Evolutionary conservation across 2,329 filamentous ascomycete genomes (phyloP).

Genomic region (Salinomyces thailandicus): DNA sequence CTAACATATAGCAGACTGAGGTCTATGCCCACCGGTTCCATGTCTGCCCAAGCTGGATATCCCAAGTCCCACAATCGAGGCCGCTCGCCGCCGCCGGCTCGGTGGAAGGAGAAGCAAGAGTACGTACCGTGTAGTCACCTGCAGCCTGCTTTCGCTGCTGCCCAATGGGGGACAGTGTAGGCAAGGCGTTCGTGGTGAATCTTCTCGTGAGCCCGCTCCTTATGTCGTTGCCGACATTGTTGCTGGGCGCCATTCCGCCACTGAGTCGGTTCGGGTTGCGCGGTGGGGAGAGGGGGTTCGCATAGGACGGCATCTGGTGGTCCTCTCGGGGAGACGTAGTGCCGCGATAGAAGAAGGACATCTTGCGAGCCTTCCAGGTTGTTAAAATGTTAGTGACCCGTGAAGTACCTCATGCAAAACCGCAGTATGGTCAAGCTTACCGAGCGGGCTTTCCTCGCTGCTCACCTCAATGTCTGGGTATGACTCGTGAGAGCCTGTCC

Average conservation of each 20-base stretch:
- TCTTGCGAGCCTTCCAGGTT: constrained; percentile 28
- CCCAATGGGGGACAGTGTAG: constrained; percentile 47
- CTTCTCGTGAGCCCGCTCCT: constrained; percentile 74
- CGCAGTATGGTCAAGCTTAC: no score
- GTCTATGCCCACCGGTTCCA: no score
- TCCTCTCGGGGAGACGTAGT: constrained; percentile 72
- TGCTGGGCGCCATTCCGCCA: constrained; percentile 17
- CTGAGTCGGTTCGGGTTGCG: constrained; percentile 25
- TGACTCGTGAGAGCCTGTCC: not conserved
- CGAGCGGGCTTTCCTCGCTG: no score
- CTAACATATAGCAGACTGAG: no score
- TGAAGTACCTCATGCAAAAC: no score
- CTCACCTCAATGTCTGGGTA: constrained; percentile 1
- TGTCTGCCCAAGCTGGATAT: not conserved
- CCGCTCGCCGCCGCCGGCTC: not conserved
- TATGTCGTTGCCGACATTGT: constrained; percentile 53
- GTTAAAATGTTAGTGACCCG: not conserved
- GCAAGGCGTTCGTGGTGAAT: constrained; percentile 83
- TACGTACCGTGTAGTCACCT: constrained; percentile 34
- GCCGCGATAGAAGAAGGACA: constrained; percentile 57
- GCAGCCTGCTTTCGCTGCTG: constrained; percentile 45
- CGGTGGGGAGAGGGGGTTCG: constrained; percentile 41
- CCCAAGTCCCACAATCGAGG: not conserved
- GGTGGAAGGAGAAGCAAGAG: not conserved
- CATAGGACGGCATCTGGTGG: constrained; percentile 54